These are phyloP conservation scores for Naganishia cerealis DNA, from an alignment of 1,284 basidiomycete genomes.

Conservation along the genomic window DNA sequence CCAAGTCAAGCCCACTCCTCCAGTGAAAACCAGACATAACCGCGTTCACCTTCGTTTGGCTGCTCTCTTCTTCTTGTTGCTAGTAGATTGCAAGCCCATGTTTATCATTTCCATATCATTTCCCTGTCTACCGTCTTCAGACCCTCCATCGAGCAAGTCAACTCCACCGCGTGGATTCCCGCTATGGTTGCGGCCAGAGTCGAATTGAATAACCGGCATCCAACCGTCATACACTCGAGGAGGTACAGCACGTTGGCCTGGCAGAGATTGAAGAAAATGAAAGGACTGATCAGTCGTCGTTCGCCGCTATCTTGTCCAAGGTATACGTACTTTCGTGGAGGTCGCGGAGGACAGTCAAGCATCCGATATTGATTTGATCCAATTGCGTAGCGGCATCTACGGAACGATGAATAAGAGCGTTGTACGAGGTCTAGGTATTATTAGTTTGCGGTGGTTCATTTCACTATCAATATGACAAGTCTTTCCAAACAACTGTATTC, in stretches of 20 bases:
- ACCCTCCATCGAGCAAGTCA: neutral
- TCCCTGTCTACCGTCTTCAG: neutral
- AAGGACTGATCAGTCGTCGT: too few relatives aligned
- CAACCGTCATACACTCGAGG: neutral
- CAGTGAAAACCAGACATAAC: too few relatives aligned
- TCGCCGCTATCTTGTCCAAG: too few relatives aligned
- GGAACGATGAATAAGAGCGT: neutral
- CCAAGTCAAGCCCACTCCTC: too few relatives aligned
- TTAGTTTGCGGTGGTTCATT: too few relatives aligned
- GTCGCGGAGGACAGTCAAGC: neutral
- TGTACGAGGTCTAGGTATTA: too few relatives aligned
- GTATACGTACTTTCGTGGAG: neutral
- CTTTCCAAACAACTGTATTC: neutral
- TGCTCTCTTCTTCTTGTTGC: neutral
- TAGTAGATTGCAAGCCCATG: neutral
- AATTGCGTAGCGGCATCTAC: neutral
- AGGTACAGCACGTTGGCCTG: constrained; percentile 2
- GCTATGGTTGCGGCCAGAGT: constrained; percentile 11
- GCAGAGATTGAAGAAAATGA: neutral
- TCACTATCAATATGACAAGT: neutral
- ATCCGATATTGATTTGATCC: constrained; percentile 3
- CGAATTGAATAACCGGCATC: neutral
- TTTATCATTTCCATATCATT: neutral
- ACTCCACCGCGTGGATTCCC: neutral
- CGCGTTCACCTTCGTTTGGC: neutral